Base-by-base conservation (phyloP, 2,329 filamentous ascomycete genomes). In the Colletotrichum tabaci region DNA sequence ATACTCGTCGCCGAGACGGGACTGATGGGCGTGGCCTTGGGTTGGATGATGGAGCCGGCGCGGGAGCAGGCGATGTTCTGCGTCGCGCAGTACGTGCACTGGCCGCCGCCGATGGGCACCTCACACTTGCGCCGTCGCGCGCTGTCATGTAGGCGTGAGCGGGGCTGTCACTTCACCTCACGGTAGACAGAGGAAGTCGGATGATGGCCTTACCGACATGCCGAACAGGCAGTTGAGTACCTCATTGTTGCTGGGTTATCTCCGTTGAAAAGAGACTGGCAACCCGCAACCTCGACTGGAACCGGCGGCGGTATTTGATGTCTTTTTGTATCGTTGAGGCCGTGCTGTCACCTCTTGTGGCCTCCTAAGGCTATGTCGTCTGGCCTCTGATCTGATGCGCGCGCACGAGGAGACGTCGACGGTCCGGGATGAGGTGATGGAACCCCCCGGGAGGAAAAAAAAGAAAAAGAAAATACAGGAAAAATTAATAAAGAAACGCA, bases 141-240 rank as follows among this genome's bases (percentile, higher is more conserved):
- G 60, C 73, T 74, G 53, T 46, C 16, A 64, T 69, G 21, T 52
- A 26, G 15, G 15, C 6, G 58, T 40, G 30, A n/a, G 69, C 69
- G 47, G 60, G 65, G 30, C 30, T 42, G n/a, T 46, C 38, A 12
- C 30, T 18, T 44, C 26, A 23, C 21, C 21, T 57, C 35, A 35
- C 49, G 23, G 46, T 44, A 15, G 23, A 18, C 9, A 4, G n/a
- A 16, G 30, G 30, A 2, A 35, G 8, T 8, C 8, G 30, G 8
- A 35, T 42, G 46, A 50, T 23, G 10, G 55, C 64, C 73, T 73
- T 73, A 74, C 73, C 73, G 71, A 66, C 73, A 74, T 23, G 73
- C 73, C 63, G 73, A 74, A 63, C 73, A 74, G 10, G 73, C 73
- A 57, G 73, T 74, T 50, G 73, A 74, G 49, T 74, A 74, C 47